phyloP scores from a whole-genome alignment of 306 rosid genomes.

The Rosa rugosa region DNA sequence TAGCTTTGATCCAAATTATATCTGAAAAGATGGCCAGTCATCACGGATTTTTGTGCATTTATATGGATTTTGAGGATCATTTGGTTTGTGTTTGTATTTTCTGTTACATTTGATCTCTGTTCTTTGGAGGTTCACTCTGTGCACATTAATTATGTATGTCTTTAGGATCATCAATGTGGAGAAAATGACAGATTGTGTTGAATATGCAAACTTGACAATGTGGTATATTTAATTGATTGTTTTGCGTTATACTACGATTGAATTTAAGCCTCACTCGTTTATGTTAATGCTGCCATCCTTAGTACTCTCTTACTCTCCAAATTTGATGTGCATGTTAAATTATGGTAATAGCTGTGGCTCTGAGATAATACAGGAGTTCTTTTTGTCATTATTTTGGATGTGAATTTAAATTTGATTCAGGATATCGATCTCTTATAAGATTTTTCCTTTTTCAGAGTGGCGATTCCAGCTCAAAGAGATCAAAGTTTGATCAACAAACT shows the following conservation, averaged over 20 bases:
- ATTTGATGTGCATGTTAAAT: background rate
- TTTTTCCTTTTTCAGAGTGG: conserved; percentile 48
- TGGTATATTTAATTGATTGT: background rate
- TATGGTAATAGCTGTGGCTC: background rate
- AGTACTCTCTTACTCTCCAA: background rate
- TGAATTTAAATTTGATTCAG: background rate
- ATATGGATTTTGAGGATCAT: background rate
- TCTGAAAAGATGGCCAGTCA: background rate
- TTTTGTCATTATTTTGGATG: background rate
- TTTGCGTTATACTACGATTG: background rate
- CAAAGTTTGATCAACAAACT: conserved; percentile 61
- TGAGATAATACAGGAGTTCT: background rate
- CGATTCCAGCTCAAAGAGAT: conserved; percentile 58
- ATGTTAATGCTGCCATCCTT: background rate
- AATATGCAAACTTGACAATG: background rate
- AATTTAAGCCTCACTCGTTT: background rate
- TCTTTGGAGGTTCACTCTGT: background rate
- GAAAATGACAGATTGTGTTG: background rate
- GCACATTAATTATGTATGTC: background rate
- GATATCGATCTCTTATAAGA: background rate
- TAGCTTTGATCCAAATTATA: background rate
- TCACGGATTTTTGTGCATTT: background rate
- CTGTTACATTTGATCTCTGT: background rate
- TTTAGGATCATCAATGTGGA: background rate
- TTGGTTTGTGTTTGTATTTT: background rate